Conservation (phyloP, 1,284 basidiomycete species). For the Waitea zeae region DNA sequence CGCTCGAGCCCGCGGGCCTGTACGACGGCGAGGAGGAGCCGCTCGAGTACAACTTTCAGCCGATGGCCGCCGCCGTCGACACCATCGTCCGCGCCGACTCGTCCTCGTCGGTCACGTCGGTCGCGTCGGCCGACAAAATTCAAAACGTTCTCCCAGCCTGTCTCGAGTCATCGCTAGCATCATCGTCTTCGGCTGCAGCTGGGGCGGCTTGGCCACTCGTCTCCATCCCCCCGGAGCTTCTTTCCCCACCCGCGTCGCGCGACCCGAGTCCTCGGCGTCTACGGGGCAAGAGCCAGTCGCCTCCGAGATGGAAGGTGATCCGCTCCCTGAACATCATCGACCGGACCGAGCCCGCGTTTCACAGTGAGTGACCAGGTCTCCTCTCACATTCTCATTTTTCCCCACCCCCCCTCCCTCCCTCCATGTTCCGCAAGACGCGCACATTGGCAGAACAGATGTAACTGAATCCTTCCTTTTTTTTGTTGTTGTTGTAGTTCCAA, state of each 20-base stretch:
- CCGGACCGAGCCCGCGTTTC: conserved; percentile 42
- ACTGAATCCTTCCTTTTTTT: conserved; percentile 6
- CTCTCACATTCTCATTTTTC: too few species aligned
- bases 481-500: conserved; percentile 35
- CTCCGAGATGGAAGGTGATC: conserved; percentile 66
- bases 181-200: too few species aligned
- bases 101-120: conserved; percentile 16
- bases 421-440: too few species aligned
- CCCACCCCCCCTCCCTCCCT: too few species aligned
- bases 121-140: too few species aligned
- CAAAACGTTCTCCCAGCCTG: too few species aligned
- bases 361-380: conserved; percentile 27
- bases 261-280: conserved; percentile 63
- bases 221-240: conserved; percentile 51
- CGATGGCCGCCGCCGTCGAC: too few species aligned
- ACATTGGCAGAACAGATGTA: too few species aligned
- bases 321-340: conserved; percentile 53
- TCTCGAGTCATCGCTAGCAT: too few species aligned
- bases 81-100: conserved; percentile 41
- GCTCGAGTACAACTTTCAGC: conserved; percentile 29
- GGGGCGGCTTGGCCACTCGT: conserved; percentile 32
- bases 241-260: conserved; percentile 60
- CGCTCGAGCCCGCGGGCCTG: conserved; percentile 28
- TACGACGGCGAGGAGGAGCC: conserved; percentile 33
- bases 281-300: conserved; percentile 57